phyloP scores from a whole-genome alignment of 495 filamentous ascomycete species.

The Aspergillus steynii region DNA sequence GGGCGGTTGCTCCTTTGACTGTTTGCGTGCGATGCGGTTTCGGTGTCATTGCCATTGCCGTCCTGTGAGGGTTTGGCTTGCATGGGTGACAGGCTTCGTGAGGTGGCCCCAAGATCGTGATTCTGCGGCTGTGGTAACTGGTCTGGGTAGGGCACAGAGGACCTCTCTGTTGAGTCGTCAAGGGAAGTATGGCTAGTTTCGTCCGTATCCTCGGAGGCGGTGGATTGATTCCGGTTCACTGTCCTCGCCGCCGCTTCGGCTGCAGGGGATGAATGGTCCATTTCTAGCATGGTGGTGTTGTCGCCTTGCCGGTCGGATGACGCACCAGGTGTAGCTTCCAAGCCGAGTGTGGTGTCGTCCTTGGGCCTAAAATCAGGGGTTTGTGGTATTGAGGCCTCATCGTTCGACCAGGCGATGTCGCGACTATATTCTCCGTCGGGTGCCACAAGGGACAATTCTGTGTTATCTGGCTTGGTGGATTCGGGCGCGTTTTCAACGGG shows the following conservation, averaged over 20 bases:
- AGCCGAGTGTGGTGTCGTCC: constrained; percentile 22
- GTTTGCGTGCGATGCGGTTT: constrained; percentile 27
- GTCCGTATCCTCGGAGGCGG: constrained; percentile 16
- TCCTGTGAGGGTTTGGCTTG: constrained; percentile 38
- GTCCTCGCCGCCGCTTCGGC: constrained; percentile 62
- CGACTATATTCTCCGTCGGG: constrained; percentile 26
- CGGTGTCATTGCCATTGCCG: constrained; percentile 28
- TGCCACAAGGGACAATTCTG: constrained; percentile 31
- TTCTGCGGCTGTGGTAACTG: constrained; percentile 36
- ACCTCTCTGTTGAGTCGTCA: constrained; percentile 29
- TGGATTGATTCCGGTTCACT: constrained; percentile 32
- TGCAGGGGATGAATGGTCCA: constrained; percentile 65
- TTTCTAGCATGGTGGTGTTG: constrained; percentile 61
- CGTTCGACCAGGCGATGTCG: constrained; percentile 15
- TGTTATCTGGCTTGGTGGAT: constrained; percentile 22
- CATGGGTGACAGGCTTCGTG: constrained; percentile 37
- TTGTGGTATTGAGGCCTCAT: constrained; percentile 47
- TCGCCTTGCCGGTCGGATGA: constrained; percentile 31
- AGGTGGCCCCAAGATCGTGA: constrained; percentile 26
- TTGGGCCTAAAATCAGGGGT: constrained; percentile 34
- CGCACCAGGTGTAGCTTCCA: constrained; percentile 27
- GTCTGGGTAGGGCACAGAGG: constrained; percentile 23
- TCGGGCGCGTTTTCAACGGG: constrained; percentile 25
- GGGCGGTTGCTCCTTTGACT: constrained; percentile 56
- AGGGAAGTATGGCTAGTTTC: constrained; percentile 27